Conservation (phyloP, 2,329 filamentous ascomycete genomes). For the Colletotrichum graminicola region DNA sequence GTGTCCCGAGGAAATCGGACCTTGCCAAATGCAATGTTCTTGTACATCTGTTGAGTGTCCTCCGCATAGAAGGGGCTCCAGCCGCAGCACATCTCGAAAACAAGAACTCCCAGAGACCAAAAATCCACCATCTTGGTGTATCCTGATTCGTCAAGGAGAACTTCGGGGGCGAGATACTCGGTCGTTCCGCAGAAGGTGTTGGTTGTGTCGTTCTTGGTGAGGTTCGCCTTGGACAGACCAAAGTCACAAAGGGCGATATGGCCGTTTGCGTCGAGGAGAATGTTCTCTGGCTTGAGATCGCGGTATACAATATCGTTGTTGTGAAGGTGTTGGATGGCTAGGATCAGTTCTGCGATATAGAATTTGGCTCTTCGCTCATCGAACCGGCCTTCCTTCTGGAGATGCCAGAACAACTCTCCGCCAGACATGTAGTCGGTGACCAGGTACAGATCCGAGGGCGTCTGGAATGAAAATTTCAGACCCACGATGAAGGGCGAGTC, state of each 20-base stretch:
- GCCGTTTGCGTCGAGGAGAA: conserved; percentile 94
- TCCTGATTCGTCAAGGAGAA: conserved; percentile 93
- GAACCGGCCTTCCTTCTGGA: conserved; percentile 97
- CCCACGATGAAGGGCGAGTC: conserved; percentile 98
- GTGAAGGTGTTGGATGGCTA: conserved; percentile 94
- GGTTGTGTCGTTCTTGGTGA: conserved; percentile 96
- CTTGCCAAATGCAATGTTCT: conserved; percentile 99
- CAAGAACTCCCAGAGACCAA: conserved; percentile 96
- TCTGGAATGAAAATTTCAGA: conserved; percentile 98
- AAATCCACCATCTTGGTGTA: conserved; percentile 99
- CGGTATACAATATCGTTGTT: conserved; percentile 98
- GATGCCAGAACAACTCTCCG: conserved; percentile 97
- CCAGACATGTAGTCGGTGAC: conserved; percentile 99
- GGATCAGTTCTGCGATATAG: conserved; percentile 97
- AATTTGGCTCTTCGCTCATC: conserved; percentile 96
- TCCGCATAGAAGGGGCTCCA: conserved; percentile 99
- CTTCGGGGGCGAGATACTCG: conserved; percentile 96
- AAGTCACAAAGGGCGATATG: conserved; percentile 99
- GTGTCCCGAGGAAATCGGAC: conserved; percentile 96
- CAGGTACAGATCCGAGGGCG: conserved; percentile 94
- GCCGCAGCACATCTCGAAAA: conserved; percentile 99
- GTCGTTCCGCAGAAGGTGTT: conserved; percentile 99
- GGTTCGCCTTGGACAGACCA: conserved; percentile 95
- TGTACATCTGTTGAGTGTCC: conserved; percentile 99
- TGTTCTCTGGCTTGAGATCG: conserved; percentile 97